Evolutionary conservation across 2,329 filamentous ascomycete species (phyloP), one percentile per base, ranked within the genome.

Genomic region (Emergomyces orientalis): DNA sequence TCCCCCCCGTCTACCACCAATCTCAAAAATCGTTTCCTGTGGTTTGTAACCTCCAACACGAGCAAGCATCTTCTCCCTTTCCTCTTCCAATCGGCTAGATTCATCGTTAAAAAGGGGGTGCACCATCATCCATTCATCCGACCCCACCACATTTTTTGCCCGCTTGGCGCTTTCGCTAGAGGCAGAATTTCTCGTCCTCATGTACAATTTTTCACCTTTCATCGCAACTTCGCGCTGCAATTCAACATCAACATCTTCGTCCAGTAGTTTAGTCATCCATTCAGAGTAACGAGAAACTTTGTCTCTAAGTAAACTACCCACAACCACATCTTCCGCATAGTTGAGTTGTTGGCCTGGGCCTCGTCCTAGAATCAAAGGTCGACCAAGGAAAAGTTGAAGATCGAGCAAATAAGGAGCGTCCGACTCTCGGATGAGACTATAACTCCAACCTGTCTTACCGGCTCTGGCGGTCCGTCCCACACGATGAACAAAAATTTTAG

Each of bases 381-480:
- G 88, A n/a, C 91, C 90, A 0, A 99, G 82, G 77, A 99, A 99
- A 0, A 99, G 82, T 74, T 99, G 95, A 61, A 99, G 80, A 75
- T 99, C 94, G 5, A 99, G 80, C 3, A 99, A 81, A 73, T 99
- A 99, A 0, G 94, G 92, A 6, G 90, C 86, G 75, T 99, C 94
- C 1, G 88, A 85, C 67, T 95, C 90, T 63, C 90, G 84, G 32
- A 97, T 87, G 27, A 99, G 81, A 79, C 90, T 97, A 77, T 96
- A 99, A 77, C 88, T 89, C 94, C 94, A 97, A 66, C 94, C 94
- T 67, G 88, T 86, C 70, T 91, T 88, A 17, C 93, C 94, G 54
- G 95, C 95, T 83, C 94, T 86, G 49, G 94, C 95, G 32, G 95
- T 99, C 77, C 94, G 88, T 70, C 94, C 94, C 56, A 99, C 94